Percentiles rank a stretch among this genome's conserved stretches.
Evolutionary conservation across 371 early-diverging fungal genomes (phyloP).

Genomic region (Syncephalastrum monosporum): DNA sequence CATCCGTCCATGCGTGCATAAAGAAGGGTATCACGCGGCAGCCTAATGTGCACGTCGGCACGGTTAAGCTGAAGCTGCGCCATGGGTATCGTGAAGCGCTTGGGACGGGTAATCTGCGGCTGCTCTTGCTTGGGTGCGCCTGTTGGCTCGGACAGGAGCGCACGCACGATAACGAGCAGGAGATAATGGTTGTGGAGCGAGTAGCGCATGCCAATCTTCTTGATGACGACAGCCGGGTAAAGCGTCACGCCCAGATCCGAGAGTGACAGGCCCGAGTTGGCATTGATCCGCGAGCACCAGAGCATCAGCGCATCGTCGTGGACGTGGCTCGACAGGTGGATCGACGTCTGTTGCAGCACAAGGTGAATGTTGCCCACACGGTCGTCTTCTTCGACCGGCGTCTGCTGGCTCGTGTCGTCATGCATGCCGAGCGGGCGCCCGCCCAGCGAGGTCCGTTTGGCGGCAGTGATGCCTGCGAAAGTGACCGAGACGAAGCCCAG

Average conservation of each 20-base stretch:
- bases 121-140: background rate
- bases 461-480: background rate
- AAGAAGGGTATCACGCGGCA: conserved; percentile 22
- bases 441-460: too few species aligned
- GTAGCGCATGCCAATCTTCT: conserved; percentile 31
- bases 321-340: background rate
- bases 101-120: background rate
- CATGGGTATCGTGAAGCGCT: background rate
- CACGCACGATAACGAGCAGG: conserved; percentile 11
- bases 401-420: too few species aligned
- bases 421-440: too few species aligned
- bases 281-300: conserved; percentile 34
- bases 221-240: conserved; percentile 21
- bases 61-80: conserved; percentile 35
- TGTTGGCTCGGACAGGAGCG: background rate
- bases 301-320: conserved; percentile 19
- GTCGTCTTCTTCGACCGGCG: too few species aligned
- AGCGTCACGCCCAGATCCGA: conserved; percentile 3
- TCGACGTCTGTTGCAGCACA: too few species aligned
- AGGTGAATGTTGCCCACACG: too few species aligned
- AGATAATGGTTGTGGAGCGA: conserved; percentile 33
- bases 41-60: conserved; percentile 20
- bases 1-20: conserved; percentile 36
- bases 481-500: background rate
- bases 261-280: conserved; percentile 12